These are phyloP conservation scores for Cercospora sp. DNA, from an alignment of 2,329 filamentous ascomycete species.

Conservation along the genomic window DNA sequence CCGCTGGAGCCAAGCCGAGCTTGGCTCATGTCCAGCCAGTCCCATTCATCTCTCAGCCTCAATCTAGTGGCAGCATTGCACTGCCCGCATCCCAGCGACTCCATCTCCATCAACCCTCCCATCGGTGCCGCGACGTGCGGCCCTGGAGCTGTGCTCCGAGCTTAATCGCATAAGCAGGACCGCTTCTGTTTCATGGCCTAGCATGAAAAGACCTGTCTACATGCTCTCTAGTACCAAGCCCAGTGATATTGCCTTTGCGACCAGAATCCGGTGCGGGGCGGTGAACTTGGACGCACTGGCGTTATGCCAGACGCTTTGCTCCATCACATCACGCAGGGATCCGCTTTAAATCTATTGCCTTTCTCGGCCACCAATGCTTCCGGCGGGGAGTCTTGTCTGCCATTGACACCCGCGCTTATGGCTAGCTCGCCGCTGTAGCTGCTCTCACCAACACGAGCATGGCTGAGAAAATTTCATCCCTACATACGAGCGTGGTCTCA, in stretches of 20 bases:
- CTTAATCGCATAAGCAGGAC: not conserved
- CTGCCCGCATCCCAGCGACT: not conserved
- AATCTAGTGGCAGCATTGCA: not conserved
- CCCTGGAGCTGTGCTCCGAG: not conserved
- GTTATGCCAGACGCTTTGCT: too few species aligned
- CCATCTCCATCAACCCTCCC: not conserved
- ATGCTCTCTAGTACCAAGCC: not conserved
- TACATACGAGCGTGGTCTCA: not conserved
- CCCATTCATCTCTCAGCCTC: not conserved
- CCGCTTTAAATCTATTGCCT: not conserved
- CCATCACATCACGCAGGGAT: not conserved
- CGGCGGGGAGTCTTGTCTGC: not conserved
- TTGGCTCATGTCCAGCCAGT: not conserved
- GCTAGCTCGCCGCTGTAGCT: too few species aligned
- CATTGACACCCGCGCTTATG: not conserved
- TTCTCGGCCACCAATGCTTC: not conserved
- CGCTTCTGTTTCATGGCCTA: not conserved
- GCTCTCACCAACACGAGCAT: not conserved
- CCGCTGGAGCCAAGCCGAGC: too few species aligned
- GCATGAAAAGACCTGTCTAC: not conserved
- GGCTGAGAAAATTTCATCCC: not conserved
- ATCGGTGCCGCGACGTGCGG: not conserved
- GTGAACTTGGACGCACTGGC: not conserved
- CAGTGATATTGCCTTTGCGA: not conserved
- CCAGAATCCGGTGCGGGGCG: not conserved